phyloP scores from a whole-genome alignment of 768 basidiomycete species.

The Trametes maxima region DNA sequence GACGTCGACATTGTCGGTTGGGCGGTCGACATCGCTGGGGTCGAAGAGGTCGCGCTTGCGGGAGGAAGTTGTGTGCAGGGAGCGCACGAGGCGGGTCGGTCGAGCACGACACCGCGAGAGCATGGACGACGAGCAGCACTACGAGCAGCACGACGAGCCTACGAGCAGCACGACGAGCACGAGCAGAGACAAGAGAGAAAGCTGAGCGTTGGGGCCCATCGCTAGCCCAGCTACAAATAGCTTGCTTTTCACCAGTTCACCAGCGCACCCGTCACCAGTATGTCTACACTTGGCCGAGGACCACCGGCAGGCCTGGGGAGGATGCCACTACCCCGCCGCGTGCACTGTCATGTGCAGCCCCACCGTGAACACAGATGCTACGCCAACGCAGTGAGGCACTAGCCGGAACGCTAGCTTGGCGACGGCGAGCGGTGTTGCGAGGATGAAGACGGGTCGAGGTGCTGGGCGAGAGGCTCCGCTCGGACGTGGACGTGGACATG shows the following conservation, averaged over 20 bases:
- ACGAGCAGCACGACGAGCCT: no score
- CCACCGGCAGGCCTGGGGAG: constrained; percentile 33
- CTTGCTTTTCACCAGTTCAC: constrained; percentile 68
- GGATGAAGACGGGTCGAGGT: constrained; percentile 22
- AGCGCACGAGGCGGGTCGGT: no score
- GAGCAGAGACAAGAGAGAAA: no score
- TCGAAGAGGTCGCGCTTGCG: no score
- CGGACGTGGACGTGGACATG: constrained; percentile 30
- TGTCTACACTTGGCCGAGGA: constrained; percentile 42
- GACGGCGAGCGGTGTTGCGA: constrained; percentile 30
- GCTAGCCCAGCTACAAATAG: constrained; percentile 1
- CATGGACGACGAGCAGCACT: no score
- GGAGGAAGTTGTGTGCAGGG: no score
- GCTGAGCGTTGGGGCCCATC: constrained; percentile 15
- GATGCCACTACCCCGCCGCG: constrained; percentile 19
- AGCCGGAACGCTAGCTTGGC: constrained; percentile 13
- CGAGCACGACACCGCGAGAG: no score
- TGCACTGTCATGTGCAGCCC: constrained; percentile 21
- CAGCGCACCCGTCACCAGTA: constrained; percentile 71
- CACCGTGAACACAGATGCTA: constrained; percentile 23
- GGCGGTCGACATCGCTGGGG: no score
- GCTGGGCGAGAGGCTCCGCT: constrained; percentile 34
- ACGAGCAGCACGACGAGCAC: no score
- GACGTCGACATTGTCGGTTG: no score
- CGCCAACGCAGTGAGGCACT: constrained; percentile 19